Evolutionary conservation across 2,329 filamentous ascomycete species (phyloP).

Genomic region (Penicillium janthinellum): DNA sequence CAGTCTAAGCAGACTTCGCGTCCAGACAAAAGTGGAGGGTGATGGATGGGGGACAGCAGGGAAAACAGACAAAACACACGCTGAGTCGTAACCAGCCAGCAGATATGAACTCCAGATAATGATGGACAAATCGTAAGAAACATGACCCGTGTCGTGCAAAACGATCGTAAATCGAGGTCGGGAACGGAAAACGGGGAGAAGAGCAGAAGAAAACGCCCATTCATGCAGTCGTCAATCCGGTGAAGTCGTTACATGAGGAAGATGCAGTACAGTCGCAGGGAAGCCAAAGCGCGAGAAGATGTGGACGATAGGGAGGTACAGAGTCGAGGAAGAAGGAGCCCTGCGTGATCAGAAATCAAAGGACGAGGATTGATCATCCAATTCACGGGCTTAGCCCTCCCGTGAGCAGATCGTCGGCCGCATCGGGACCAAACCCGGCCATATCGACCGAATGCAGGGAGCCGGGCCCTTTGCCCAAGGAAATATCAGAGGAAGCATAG

Average conservation of each 20-base stretch:
- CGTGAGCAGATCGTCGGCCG: constrained; percentile 39
- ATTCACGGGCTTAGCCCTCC: constrained; percentile 42
- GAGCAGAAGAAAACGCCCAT: constrained; percentile 39
- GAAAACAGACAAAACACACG: constrained; percentile 26
- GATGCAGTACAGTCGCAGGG: constrained; percentile 36
- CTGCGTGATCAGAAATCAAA: constrained; percentile 9
- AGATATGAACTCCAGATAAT: constrained; percentile 34
- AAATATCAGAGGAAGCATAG: constrained; percentile 49
- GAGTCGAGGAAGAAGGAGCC: background rate
- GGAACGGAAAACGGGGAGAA: constrained; percentile 11
- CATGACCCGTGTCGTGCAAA: constrained; percentile 22
- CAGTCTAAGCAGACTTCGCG: constrained; percentile 5
- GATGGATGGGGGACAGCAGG: constrained; percentile 2
- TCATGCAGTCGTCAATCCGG: constrained; percentile 46
- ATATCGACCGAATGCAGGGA: constrained; percentile 50
- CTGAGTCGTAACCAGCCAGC: constrained; percentile 37
- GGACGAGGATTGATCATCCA: background rate
- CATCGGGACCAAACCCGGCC: constrained; percentile 47
- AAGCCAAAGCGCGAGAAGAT: constrained; percentile 26
- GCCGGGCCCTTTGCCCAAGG: constrained; percentile 45
- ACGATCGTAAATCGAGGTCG: constrained; percentile 23
- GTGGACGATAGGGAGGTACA: constrained; percentile 3
- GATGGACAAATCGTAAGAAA: constrained; percentile 20
- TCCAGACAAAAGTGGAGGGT: constrained; percentile 4
- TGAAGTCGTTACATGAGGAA: constrained; percentile 44